These are phyloP conservation scores for Trametes punicea DNA, from an alignment of 768 basidiomycete species.

Conservation along the genomic window DNA sequence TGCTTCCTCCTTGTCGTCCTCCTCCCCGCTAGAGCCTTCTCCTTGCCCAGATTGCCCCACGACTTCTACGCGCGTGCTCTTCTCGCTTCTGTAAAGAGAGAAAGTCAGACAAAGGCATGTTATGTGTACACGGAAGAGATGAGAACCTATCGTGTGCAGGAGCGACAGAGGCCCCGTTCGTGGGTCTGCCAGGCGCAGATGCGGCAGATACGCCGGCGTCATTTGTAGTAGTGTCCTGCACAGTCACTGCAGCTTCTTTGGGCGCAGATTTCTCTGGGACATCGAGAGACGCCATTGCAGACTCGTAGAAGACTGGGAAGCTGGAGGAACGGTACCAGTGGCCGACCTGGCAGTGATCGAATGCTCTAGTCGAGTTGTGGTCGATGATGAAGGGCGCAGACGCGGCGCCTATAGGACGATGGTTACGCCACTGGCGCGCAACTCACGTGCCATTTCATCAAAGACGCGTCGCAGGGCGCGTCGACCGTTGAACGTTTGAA, in stretches of 20 bases:
- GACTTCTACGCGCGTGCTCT: slow-evolving; percentile 36
- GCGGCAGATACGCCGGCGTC: neutral
- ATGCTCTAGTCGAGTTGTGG: neutral
- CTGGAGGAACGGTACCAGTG: neutral
- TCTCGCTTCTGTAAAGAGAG: too few species aligned
- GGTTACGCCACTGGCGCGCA: slow-evolving; percentile 10
- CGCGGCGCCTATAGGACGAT: slow-evolving; percentile 1
- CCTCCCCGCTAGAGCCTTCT: slow-evolving; percentile 43
- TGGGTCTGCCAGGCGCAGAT: neutral
- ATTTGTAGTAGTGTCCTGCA: neutral
- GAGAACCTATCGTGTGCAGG: slow-evolving; percentile 3
- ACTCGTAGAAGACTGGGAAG: neutral
- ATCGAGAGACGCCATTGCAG: neutral
- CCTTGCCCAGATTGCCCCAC: slow-evolving; percentile 2
- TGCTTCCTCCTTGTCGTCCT: slow-evolving; percentile 43
- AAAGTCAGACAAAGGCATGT: too few species aligned
- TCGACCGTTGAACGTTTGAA: neutral
- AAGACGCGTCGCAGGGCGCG: slow-evolving; percentile 10
- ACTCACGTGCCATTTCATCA: slow-evolving; percentile 4
- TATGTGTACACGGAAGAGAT: too few species aligned
- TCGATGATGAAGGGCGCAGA: neutral
- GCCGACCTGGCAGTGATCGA: neutral
- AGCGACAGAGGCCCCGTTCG: neutral
- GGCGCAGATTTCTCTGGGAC: neutral
- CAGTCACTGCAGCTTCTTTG: neutral